Percentiles rank a stretch among this genome's conserved stretches.
Evolutionary conservation across 208 protist genomes (phyloP).

Genomic region (Trypanosoma conorhini): DNA sequence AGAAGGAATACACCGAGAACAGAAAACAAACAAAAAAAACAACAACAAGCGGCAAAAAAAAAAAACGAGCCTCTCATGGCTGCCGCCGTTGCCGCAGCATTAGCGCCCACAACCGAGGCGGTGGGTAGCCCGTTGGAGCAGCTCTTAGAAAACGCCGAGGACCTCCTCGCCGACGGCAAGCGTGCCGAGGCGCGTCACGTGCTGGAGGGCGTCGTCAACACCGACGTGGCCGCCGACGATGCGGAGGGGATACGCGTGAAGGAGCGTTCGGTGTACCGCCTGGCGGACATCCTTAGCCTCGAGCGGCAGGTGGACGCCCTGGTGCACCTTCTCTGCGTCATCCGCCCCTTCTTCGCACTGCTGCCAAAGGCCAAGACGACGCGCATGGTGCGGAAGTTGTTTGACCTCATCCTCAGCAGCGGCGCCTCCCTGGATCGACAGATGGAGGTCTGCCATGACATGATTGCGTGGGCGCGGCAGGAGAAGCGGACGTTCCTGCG

Average conservation of each 20-base stretch:
- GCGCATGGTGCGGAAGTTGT: slow-evolving; percentile 90
- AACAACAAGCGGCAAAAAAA: slow-evolving; percentile 18
- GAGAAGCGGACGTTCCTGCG: slow-evolving; percentile 97
- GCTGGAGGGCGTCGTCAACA: slow-evolving; percentile 48
- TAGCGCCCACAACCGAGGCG: neutral
- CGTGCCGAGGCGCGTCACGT: slow-evolving; percentile 51
- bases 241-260: slow-evolving; percentile 66
- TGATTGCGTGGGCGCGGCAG: slow-evolving; percentile 94
- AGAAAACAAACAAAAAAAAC: slow-evolving; percentile 3
- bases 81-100: neutral
- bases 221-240: slow-evolving; percentile 50
- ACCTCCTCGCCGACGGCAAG: slow-evolving; percentile 56
- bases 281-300: slow-evolving; percentile 60
- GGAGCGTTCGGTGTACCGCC: slow-evolving; percentile 81
- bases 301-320: slow-evolving; percentile 56
- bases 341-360: slow-evolving; percentile 77
- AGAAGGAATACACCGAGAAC: neutral
- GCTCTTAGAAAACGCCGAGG: slow-evolving; percentile 52
- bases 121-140: slow-evolving; percentile 12
- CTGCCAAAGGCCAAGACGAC: slow-evolving; percentile 93
- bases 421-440: slow-evolving; percentile 82
- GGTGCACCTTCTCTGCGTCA: slow-evolving; percentile 56
- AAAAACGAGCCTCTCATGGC: slow-evolving; percentile 3
- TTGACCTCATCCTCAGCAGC: slow-evolving; percentile 80
- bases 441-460: slow-evolving; percentile 92